Percentiles rank a stretch among this genome's conserved stretches.
Evolutionary conservation across 2,329 filamentous ascomycete genomes (phyloP).

Genomic region (Apiospora arundinis): DNA sequence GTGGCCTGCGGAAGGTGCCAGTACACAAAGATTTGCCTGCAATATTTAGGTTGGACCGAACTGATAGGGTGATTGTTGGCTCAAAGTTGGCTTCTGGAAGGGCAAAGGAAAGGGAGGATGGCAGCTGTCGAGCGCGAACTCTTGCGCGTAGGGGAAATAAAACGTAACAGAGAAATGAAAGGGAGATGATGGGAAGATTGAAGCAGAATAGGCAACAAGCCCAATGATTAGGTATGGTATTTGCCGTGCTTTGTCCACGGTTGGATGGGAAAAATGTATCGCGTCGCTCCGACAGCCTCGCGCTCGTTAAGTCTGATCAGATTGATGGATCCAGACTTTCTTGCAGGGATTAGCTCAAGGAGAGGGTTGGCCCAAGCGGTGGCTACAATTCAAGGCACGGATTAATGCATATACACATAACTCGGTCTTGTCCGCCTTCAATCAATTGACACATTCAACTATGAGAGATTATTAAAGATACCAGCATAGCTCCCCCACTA

Average conservation of each 20-base stretch:
- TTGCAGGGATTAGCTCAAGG: slow-evolving; percentile 14
- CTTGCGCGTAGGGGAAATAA: slow-evolving; percentile 1
- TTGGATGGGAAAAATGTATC: slow-evolving; percentile 9
- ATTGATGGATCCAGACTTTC: slow-evolving; percentile 10
- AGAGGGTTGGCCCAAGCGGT: slow-evolving; percentile 5
- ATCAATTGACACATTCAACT: background rate
- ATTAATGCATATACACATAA: background rate
- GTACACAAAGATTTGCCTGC: slow-evolving; percentile 9
- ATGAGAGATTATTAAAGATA: no score
- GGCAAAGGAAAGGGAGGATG: background rate
- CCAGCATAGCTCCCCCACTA: no score
- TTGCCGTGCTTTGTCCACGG: slow-evolving; percentile 13
- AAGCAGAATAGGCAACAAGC: slow-evolving; percentile 17
- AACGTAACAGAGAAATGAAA: background rate
- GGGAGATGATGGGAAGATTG: background rate
- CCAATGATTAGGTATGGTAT: slow-evolving; percentile 4
- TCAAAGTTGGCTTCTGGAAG: background rate
- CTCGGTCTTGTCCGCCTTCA: background rate
- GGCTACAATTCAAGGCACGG: background rate
- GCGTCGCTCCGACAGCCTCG: slow-evolving; percentile 17
- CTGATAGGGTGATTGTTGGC: background rate
- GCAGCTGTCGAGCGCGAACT: background rate
- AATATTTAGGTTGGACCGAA: slow-evolving; percentile 6
- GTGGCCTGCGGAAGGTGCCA: slow-evolving; percentile 9
- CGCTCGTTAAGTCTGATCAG: slow-evolving; percentile 11